phyloP scores from a whole-genome alignment of 345 rosid genomes.

The Corymbia maculata region DNA sequence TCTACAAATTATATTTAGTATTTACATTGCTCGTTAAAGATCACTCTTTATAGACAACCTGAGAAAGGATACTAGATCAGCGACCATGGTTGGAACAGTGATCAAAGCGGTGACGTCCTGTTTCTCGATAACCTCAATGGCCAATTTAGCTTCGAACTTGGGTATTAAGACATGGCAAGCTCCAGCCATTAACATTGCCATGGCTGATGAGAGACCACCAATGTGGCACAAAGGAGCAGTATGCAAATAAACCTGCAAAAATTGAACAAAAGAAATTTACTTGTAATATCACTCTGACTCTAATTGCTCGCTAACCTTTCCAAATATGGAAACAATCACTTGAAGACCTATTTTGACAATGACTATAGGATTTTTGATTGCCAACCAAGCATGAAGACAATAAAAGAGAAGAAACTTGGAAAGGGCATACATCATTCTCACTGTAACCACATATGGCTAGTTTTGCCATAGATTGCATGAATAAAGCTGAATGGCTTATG shows the following conservation, averaged over 20 bases:
- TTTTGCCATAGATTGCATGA: slow-evolving; percentile 80
- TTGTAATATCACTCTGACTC: neutral
- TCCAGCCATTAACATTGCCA: slow-evolving; percentile 92
- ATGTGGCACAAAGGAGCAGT: slow-evolving; percentile 80
- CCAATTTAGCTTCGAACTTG: slow-evolving; percentile 52
- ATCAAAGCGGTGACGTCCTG: slow-evolving; percentile 61
- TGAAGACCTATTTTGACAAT: neutral
- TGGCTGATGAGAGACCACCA: slow-evolving; percentile 84
- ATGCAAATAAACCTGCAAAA: slow-evolving; percentile 78
- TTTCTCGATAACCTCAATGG: slow-evolving; percentile 40
- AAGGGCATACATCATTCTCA: neutral
- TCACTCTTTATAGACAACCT: slow-evolving; percentile 24
- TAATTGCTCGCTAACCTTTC: neutral
- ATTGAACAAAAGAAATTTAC: slow-evolving; percentile 1
- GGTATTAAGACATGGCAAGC: slow-evolving; percentile 69
- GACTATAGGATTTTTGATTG: neutral
- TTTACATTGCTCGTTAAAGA: neutral
- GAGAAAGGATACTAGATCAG: slow-evolving; percentile 40
- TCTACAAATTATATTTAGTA: neutral
- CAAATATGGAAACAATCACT: neutral
- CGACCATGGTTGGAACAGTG: slow-evolving; percentile 77
- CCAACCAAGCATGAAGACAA: neutral
- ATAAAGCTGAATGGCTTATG: slow-evolving; percentile 64
- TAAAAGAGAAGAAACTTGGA: neutral
- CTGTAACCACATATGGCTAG: slow-evolving; percentile 38